Evolutionary conservation across 352 stramenopile genomes (phyloP), one percentile per base, ranked within the genome.

Genomic region (Phytophthora colocasiae): DNA sequence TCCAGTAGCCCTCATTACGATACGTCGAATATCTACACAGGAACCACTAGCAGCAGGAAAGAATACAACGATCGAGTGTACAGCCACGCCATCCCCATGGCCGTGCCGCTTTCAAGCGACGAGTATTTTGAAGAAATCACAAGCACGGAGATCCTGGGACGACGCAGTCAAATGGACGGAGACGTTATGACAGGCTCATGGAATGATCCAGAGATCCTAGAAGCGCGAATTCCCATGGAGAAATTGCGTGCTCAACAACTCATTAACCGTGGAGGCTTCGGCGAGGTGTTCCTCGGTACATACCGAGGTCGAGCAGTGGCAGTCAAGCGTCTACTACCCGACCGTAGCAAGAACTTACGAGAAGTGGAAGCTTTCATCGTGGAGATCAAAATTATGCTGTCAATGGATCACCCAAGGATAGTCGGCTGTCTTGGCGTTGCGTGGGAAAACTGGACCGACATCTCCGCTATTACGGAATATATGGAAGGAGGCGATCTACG

Each of bases 401-500:
- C 71, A 2, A 69, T 86, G 48, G 69, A 78, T 19, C 77, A 85
- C 48, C 59, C 65, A 4, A 66, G 75, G 4, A 79, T 86, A 29
- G 69, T 86, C 15, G 58, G 57, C 15, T 86, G 76, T 52, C 48
- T 81, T 24, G 77, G 77, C 6, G 77, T 83, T 12, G 77, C 72
- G 5, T 85, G 77, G 69, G 72, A 81, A 22, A 60, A 61, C 17
- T 62, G 73, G 41, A 75, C 60, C 12, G 75, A 85, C 27, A 64
- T 85, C 11, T 73, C 66, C 3, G 69, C 63, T 29, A 58, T 86
- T 24, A 62, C 63, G 0, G 75, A 84, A 45, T 82, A 75, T 45
- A 80, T 82, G 77, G 75, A 80, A 51, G 75, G 75, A 11, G 77
- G 75, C 3, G 75, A 87, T 24, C 58, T 84, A 10, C 69, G 75